phyloP scores from a whole-genome alignment of 768 basidiomycete species.

The Serendipita sp. region DNA sequence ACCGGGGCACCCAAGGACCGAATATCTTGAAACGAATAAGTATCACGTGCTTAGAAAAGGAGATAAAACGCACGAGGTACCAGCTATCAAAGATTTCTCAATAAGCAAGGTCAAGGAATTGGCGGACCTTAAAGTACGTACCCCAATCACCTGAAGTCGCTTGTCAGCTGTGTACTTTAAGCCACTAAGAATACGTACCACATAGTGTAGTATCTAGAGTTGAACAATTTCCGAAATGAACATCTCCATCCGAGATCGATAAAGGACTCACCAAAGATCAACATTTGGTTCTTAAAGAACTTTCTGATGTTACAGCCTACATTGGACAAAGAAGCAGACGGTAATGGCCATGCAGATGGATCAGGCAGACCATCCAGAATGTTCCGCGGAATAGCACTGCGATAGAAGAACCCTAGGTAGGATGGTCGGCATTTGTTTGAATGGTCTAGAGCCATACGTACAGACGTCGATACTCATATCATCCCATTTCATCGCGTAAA shows the following conservation, averaged over 20 bases:
- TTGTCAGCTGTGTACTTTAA: neutral
- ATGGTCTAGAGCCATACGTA: slow-evolving; percentile 24
- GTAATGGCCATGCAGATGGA: slow-evolving; percentile 52
- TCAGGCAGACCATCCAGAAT: slow-evolving; percentile 43
- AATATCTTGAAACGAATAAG: neutral
- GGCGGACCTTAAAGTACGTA: neutral
- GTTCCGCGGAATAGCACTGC: slow-evolving; percentile 56
- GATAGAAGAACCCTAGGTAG: slow-evolving; percentile 61
- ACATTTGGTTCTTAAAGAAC: slow-evolving; percentile 53
- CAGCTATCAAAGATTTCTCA: too few relatives aligned
- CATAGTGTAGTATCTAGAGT: neutral
- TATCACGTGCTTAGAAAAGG: neutral
- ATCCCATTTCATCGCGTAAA: slow-evolving; percentile 86
- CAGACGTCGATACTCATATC: slow-evolving; percentile 58
- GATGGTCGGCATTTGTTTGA: neutral
- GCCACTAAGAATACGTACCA: neutral
- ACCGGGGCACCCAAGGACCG: slow-evolving; percentile 45
- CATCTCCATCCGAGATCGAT: neutral
- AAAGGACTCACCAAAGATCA: slow-evolving; percentile 50
- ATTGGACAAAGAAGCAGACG: slow-evolving; percentile 44
- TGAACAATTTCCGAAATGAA: neutral
- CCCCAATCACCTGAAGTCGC: neutral
- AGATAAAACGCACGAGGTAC: neutral
- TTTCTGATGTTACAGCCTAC: slow-evolving; percentile 38
- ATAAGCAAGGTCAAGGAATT: neutral